Evolutionary conservation across 2,329 filamentous ascomycete species (phyloP), one percentile per base, ranked within the genome.

Genomic region (Paraconiothyrium brasiliense): DNA sequence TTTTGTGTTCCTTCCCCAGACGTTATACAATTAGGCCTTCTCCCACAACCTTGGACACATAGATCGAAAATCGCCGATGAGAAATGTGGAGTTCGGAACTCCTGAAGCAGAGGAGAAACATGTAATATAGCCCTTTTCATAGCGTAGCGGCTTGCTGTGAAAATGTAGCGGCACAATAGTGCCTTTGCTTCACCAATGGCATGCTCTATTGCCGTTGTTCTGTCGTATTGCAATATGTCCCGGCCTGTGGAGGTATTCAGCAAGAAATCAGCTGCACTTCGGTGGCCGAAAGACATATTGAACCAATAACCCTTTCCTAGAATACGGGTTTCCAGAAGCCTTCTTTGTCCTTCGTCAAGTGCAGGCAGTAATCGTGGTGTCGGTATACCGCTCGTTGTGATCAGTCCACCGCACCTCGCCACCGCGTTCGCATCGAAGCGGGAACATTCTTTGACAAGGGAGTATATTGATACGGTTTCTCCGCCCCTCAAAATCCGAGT

Each of bases 231-330:
- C 37, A 54, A 27, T n/a, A 54, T 54, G 4, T 54, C 35, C 4
- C 14, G 22, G n/a, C 50, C 50, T 30, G 20, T 43, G 4, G 32
- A 16, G 10, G 50, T 54, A 4, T n/a, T 10, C 9, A 41, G 24
- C 35, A 54, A 43, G 37, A 54, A 54, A 11, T 54, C 50, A 32
- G 20, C 22, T n/a, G 50, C 50, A 35, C 50, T 54, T 7, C 50
- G 50, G 24, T 54, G 50, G n/a, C 20, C 27, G 14, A 54, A 54
- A 13, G 22, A 16, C n/a, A n/a, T n/a, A n/a, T n/a, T n/a, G n/a
- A n/a, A n/a, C n/a, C n/a, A n/a, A n/a, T n/a, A n/a, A n/a, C n/a
- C n/a, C n/a, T n/a, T 9, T 4, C 35, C 16, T 11, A 41, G 16
- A 4, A 41, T 41, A 49, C 9, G 5, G 2, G 6, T 5, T 13